These are phyloP conservation scores for Tylopilus balloui DNA, from an alignment of 768 basidiomycete genomes.

Conservation along the genomic window DNA sequence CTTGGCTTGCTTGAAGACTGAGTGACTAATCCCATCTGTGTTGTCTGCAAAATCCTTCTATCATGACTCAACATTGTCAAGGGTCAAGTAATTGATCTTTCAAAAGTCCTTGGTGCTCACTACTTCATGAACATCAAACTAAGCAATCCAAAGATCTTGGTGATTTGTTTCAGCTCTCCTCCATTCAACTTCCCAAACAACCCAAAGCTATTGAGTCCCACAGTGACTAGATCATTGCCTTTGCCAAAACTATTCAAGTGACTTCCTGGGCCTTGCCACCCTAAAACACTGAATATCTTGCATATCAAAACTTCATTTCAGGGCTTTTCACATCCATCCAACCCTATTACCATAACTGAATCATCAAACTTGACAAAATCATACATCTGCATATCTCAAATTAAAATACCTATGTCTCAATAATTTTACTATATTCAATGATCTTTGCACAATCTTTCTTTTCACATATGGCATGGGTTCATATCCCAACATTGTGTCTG, in stretches of 20 bases:
- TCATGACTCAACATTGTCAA: slow-evolving; percentile 8
- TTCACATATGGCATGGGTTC: not conserved
- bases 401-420: too few relatives aligned
- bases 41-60: not conserved
- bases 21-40: not conserved
- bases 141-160: slow-evolving; percentile 8
- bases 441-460: too few relatives aligned
- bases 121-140: not conserved
- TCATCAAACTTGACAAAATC: too few relatives aligned
- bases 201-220: not conserved
- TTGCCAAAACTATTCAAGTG: not conserved
- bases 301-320: too few relatives aligned
- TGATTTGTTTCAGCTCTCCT: slow-evolving; percentile 5
- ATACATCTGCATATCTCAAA: too few relatives aligned
- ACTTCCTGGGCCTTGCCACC: too few relatives aligned
- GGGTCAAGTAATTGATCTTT: not conserved
- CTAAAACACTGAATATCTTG: too few relatives aligned
- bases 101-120: slow-evolving; percentile 3
- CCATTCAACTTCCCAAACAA: not conserved
- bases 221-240: not conserved
- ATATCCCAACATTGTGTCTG: not conserved
- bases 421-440: too few relatives aligned
- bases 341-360: too few relatives aligned
- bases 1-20: slow-evolving; percentile 1
- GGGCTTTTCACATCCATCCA: too few relatives aligned